These are phyloP conservation scores for Chlorella sp. DNA, from an alignment of 139 green algal species.

Conservation along the genomic window DNA sequence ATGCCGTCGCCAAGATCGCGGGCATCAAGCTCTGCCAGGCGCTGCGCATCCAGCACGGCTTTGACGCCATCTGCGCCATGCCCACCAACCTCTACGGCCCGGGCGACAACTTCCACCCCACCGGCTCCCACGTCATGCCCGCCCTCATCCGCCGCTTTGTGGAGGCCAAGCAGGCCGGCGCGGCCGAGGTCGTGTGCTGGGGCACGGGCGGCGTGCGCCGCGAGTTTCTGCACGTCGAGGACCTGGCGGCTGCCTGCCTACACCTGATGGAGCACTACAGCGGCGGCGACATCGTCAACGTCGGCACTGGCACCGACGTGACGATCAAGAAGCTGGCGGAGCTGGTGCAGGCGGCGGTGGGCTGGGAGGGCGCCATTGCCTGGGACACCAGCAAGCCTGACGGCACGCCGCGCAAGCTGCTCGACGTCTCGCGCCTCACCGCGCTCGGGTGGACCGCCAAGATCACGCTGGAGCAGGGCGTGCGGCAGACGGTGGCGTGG, in stretches of 20 bases:
- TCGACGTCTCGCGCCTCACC: constrained; percentile 11
- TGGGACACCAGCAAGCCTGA: constrained; percentile 27
- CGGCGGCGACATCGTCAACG: constrained; percentile 20
- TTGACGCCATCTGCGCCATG: constrained; percentile 61
- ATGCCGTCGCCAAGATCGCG: constrained; percentile 53
- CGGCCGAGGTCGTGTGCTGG: constrained; percentile 53
- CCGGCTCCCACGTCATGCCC: constrained; percentile 70
- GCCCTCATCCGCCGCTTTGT: constrained; percentile 68
- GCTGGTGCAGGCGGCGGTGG: neutral
- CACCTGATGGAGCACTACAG: constrained; percentile 17
- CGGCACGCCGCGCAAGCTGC: constrained; percentile 27
- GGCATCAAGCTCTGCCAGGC: constrained; percentile 58
- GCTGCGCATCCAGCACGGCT: constrained; percentile 53
- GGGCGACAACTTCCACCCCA: constrained; percentile 75
- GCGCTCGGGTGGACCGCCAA: constrained; percentile 11
- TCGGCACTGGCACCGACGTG: constrained; percentile 19
- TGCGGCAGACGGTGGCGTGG: too few relatives aligned
- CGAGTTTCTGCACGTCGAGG: constrained; percentile 30
- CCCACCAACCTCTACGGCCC: constrained; percentile 80
- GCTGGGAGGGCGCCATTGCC: constrained; percentile 4
- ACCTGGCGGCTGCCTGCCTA: constrained; percentile 23
- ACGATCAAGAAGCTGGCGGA: constrained; percentile 17
- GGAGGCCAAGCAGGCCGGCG: constrained; percentile 55
- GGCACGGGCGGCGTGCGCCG: constrained; percentile 46
- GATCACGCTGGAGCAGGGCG: constrained; percentile 23